A percentile compares a stretch with the other conserved stretches of the same genome.
These are phyloP conservation scores for Uncinocarpus reesii DNA, from an alignment of 2,329 filamentous ascomycete genomes.

Conservation along the genomic window DNA sequence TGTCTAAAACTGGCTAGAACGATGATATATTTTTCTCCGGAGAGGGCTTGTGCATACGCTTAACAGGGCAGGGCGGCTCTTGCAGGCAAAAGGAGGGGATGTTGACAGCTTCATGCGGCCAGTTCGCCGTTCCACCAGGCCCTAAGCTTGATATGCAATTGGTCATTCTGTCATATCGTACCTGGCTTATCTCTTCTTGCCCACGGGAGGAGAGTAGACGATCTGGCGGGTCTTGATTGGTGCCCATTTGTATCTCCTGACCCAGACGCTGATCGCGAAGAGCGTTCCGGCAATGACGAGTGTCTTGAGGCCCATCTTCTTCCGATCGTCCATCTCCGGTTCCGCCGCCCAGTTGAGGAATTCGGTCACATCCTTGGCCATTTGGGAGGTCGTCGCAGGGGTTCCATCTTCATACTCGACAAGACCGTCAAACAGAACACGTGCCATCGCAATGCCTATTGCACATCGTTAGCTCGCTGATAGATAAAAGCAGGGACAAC, in stretches of 20 bases:
- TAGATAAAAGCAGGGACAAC: neutral
- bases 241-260: conserved; percentile 99
- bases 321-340: conserved; percentile 97
- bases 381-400: conserved; percentile 88
- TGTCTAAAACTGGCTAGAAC: conserved; percentile 11
- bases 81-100: neutral
- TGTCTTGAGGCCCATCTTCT: conserved; percentile 99
- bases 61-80: neutral
- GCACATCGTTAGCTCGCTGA: neutral
- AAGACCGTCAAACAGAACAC: conserved; percentile 92
- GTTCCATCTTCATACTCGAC: conserved; percentile 98
- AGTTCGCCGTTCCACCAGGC: neutral
- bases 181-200: conserved; percentile 20
- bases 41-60: neutral
- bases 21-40: neutral
- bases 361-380: conserved; percentile 98
- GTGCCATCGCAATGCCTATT: conserved; percentile 80
- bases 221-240: conserved; percentile 93
- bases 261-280: conserved; percentile 83
- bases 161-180: neutral
- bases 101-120: neutral
- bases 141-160: neutral
- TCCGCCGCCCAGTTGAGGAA: conserved; percentile 99
- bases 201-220: conserved; percentile 64
- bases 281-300: conserved; percentile 68